Evolutionary conservation across 2,329 filamentous ascomycete genomes (phyloP).

Genomic region (Trichoderma gracile): DNA sequence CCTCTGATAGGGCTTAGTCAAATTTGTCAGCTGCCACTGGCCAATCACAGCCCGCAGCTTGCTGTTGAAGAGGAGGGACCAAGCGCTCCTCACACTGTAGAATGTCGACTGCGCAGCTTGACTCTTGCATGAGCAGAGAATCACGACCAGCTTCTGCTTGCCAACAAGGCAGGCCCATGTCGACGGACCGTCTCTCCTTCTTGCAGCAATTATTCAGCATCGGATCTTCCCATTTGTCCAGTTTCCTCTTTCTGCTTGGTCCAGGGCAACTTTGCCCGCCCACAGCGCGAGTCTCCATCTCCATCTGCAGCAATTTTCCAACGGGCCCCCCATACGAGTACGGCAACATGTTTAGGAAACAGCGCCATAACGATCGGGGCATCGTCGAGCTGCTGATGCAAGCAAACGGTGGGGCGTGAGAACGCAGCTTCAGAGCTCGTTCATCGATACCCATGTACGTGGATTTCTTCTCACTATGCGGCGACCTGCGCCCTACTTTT

Average conservation of each 20-base stretch:
- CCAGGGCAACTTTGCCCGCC: constrained; percentile 2
- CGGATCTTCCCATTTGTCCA: background rate
- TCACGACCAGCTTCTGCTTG: background rate
- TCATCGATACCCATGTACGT: background rate
- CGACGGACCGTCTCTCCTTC: background rate
- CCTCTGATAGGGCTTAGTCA: constrained; percentile 6
- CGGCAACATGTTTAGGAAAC: background rate
- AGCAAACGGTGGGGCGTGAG: background rate
- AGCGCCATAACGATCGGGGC: background rate
- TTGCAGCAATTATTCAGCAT: background rate
- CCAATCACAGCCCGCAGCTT: background rate
- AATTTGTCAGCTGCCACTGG: background rate
- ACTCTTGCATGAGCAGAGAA: no score
- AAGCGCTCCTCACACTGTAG: no score
- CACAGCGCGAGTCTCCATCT: background rate
- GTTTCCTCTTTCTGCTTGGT: background rate
- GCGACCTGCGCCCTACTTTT: no score
- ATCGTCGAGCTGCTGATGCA: background rate
- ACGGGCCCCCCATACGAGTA: background rate
- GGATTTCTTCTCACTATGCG: background rate
- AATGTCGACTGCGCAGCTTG: no score
- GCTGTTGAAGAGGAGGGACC: no score
- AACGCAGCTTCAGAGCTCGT: background rate
- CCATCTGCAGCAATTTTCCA: background rate
- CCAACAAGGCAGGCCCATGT: background rate